These are phyloP conservation scores for Colletotrichum agaves DNA, from an alignment of 2,329 filamentous ascomycete species.

Conservation along the genomic window DNA sequence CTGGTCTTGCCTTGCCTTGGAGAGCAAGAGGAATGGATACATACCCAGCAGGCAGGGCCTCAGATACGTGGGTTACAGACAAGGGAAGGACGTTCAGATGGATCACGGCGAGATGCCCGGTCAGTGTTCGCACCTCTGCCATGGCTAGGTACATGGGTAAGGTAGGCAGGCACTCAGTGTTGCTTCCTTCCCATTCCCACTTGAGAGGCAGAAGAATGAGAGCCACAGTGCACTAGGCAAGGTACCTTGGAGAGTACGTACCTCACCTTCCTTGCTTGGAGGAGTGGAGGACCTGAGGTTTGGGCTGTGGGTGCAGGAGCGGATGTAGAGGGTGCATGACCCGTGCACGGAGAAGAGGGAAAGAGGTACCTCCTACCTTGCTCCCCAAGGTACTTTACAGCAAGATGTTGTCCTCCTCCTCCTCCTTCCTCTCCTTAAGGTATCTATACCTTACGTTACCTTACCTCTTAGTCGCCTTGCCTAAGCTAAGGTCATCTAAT, in stretches of 20 bases:
- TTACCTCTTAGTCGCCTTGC: too few relatives aligned
- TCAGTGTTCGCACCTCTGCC: not conserved
- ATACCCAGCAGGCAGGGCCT: too few relatives aligned
- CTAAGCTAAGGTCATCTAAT: too few relatives aligned
- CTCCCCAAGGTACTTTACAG: too few relatives aligned
- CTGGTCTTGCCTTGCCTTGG: not conserved
- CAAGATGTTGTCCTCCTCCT: too few relatives aligned
- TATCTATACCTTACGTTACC: too few relatives aligned
- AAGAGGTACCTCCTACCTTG: not conserved
- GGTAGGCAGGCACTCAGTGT: too few relatives aligned
- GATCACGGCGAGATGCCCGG: constrained; percentile 30
- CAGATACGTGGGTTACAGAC: not conserved
- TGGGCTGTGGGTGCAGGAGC: constrained; percentile 3
- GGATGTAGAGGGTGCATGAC: constrained; percentile 25
- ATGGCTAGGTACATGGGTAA: too few relatives aligned
- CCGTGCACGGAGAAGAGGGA: constrained; percentile 9
- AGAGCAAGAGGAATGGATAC: too few relatives aligned
- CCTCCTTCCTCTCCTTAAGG: too few relatives aligned
- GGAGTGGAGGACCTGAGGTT: not conserved
- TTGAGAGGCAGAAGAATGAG: not conserved
- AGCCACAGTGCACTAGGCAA: too few relatives aligned
- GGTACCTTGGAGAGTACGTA: not conserved
- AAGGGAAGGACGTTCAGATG: constrained; percentile 28
- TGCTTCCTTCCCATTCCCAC: not conserved
- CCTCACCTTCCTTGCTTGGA: constrained; percentile 2